phyloP scores from a whole-genome alignment of 1,284 basidiomycete species.

The Ceratobasidium sp. region DNA sequence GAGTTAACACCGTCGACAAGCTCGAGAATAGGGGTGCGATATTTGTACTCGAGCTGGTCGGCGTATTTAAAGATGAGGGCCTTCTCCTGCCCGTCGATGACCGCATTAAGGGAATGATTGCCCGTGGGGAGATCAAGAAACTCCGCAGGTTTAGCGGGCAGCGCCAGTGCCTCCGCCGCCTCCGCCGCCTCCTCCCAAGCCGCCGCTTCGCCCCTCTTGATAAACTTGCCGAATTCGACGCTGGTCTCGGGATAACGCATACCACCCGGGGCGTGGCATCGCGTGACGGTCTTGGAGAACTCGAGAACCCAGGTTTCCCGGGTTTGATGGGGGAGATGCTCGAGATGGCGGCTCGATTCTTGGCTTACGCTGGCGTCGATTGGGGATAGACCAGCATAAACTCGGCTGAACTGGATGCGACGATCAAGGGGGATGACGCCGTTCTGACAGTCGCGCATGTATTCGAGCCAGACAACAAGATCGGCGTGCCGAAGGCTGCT shows the following conservation, averaged over 20 bases:
- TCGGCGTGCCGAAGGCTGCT: background rate
- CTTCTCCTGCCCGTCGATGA: background rate
- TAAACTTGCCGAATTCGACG: background rate
- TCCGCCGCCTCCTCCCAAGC: too few relatives aligned
- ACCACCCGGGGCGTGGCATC: slow-evolving; percentile 4
- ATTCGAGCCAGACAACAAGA: background rate
- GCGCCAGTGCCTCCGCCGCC: background rate
- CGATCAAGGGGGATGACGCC: background rate
- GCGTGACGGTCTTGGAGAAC: background rate
- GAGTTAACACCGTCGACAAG: slow-evolving; percentile 4
- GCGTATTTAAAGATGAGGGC: background rate
- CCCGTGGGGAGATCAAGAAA: background rate
- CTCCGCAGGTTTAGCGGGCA: background rate
- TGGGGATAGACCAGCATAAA: background rate
- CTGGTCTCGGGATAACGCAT: background rate
- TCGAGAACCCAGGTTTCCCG: background rate
- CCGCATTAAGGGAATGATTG: background rate
- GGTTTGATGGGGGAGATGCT: background rate
- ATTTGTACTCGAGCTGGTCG: background rate
- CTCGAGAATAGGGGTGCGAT: background rate
- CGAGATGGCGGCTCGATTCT: background rate
- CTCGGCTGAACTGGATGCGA: background rate
- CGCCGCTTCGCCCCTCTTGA: background rate
- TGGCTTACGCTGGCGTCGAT: background rate
- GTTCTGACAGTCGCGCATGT: background rate